Percentiles rank a stretch among this genome's conserved stretches.
Evolutionary conservation across 768 basidiomycete species (phyloP).

Genomic region (Amanita muscaria): DNA sequence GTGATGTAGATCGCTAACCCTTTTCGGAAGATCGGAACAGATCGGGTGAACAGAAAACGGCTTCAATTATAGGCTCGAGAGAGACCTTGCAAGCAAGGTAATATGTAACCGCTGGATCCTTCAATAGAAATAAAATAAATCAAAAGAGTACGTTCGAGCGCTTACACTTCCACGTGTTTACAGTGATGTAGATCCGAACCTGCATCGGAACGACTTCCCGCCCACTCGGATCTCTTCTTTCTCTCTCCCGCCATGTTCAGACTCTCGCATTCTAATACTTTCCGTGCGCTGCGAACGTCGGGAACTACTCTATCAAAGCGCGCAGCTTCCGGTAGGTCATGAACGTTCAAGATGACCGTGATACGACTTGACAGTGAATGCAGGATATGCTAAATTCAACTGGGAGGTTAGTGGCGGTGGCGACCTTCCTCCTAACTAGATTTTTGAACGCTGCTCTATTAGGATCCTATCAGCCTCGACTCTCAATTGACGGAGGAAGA

Average conservation of each 20-base stretch:
- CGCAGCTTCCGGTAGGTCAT: conserved; percentile 20
- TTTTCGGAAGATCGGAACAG: too few species aligned
- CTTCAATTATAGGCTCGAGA: too few species aligned
- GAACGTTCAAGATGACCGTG: neutral
- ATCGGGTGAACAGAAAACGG: too few species aligned
- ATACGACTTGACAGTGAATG: neutral
- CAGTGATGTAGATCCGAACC: too few species aligned
- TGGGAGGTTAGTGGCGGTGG: conserved; percentile 29
- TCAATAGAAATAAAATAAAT: conserved; percentile 26
- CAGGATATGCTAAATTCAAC: conserved; percentile 33
- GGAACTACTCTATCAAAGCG: conserved; percentile 12
- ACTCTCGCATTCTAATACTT: neutral
- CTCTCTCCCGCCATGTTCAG: neutral
- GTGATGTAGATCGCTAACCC: too few species aligned
- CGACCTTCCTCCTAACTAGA: too few species aligned
- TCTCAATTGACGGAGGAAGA: conserved; percentile 85
- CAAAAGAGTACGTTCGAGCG: too few species aligned
- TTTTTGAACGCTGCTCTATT: too few species aligned
- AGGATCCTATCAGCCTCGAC: conserved; percentile 83
- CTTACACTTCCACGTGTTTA: too few species aligned
- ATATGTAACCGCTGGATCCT: conserved; percentile 17
- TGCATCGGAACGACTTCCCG: too few species aligned
- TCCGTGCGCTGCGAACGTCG: neutral
- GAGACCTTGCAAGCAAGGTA: too few species aligned
- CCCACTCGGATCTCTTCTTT: conserved; percentile 11